Conservation (phyloP, 768 basidiomycete species). For the Tephrocybe sp. region DNA sequence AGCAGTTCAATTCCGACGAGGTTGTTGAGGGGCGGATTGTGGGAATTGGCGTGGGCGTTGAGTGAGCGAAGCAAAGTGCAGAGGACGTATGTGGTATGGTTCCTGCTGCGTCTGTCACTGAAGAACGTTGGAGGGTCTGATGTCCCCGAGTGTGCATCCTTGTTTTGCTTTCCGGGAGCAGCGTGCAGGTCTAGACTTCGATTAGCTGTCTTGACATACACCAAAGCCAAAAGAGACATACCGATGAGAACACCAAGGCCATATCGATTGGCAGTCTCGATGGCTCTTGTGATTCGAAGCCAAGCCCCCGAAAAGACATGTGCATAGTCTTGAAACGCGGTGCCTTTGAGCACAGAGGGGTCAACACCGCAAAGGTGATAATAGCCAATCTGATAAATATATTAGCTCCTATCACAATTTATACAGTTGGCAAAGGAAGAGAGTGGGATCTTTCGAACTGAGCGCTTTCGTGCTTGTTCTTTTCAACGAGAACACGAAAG, state of each 20-base stretch:
- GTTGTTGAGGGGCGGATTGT: constrained; percentile 43
- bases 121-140: constrained; percentile 55
- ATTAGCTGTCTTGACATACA: background rate
- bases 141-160: constrained; percentile 65
- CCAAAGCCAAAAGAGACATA: constrained; percentile 23
- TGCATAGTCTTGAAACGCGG: constrained; percentile 59
- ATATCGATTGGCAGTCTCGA: constrained; percentile 52
- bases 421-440: no score
- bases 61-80: constrained; percentile 37
- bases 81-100: constrained; percentile 50
- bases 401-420: no score
- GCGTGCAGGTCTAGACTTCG: constrained; percentile 60
- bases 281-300: constrained; percentile 58
- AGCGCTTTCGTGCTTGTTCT: no score
- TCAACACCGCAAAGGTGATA: constrained; percentile 69
- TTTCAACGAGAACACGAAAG: no score
- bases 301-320: constrained; percentile 66
- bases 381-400: constrained; percentile 63
- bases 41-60: constrained; percentile 21
- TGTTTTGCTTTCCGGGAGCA: constrained; percentile 75
- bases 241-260: constrained; percentile 78
- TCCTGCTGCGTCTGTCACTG: constrained; percentile 39
- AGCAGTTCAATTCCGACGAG: constrained; percentile 60
- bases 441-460: no score
- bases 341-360: constrained; percentile 55